Conservation (phyloP, 129 eudicot genomes). For the Flaveria robusta region DNA sequence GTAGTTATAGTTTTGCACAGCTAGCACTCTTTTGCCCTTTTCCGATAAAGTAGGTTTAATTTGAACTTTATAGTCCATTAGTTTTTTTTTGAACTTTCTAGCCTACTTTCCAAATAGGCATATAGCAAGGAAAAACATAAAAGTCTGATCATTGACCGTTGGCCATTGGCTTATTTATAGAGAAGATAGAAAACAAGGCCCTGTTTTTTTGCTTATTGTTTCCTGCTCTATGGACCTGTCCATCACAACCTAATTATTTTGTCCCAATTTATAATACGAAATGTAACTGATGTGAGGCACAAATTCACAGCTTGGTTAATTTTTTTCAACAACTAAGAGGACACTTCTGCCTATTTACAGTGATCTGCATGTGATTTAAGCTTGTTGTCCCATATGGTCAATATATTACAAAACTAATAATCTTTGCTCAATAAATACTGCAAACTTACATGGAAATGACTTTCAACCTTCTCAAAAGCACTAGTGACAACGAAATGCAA, state of each 20-base stretch:
- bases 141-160: conserved; percentile 18
- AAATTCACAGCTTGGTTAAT: neutral
- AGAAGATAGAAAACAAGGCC: neutral
- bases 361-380: neutral
- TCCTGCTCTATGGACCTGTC: neutral
- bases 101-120: conserved; percentile 7
- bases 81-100: conserved; percentile 4
- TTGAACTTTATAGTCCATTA: neutral
- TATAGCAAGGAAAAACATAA: neutral
- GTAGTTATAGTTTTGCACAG: neutral
- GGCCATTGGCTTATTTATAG: neutral
- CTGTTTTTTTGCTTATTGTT: neutral
- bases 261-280: neutral
- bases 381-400: neutral
- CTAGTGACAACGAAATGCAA: neutral
- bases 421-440: neutral
- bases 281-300: neutral
- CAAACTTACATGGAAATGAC: neutral
- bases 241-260: neutral
- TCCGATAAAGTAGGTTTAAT: neutral
- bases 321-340: neutral
- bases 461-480: neutral
- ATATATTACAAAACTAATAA: neutral
- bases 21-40: neutral
- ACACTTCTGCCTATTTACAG: neutral